A percentile compares a stretch with the other conserved stretches of the same genome.
Evolutionary conservation across 495 filamentous ascomycete genomes (phyloP).

Genomic region (Friedmanniomyces simplex): DNA sequence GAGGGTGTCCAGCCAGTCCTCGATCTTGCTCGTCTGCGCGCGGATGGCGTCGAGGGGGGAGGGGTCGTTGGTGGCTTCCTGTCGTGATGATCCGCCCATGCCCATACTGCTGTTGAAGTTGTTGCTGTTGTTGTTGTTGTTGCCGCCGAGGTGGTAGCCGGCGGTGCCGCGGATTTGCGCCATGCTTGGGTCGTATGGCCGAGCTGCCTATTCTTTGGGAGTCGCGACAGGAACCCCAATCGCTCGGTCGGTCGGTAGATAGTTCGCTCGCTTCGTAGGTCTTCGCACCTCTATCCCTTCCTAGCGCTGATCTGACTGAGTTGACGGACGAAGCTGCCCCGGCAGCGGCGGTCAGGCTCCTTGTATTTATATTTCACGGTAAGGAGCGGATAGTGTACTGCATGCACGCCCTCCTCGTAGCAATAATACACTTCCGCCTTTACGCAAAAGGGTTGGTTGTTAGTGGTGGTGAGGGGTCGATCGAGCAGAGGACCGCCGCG

Average conservation of each 20-base stretch:
- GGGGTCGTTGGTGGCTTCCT: constrained; percentile 53
- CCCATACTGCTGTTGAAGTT: constrained; percentile 21
- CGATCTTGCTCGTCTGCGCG: constrained; percentile 94
- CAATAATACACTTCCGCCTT: neutral
- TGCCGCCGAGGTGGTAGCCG: constrained; percentile 79
- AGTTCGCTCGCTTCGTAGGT: too few species aligned
- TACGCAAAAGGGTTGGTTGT: too few species aligned
- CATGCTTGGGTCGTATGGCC: constrained; percentile 43
- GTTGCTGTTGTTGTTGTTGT: constrained; percentile 36
- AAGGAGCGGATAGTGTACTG: neutral
- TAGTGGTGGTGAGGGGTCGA: neutral
- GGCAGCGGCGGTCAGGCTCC: too few species aligned
- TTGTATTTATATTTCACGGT: too few species aligned
- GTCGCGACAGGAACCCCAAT: too few species aligned
- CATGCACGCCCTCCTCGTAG: neutral
- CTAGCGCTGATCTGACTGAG: neutral
- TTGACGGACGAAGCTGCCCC: too few species aligned
- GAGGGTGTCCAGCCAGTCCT: constrained; percentile 82
- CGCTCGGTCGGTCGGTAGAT: too few species aligned
- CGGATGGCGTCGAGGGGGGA: constrained; percentile 86
- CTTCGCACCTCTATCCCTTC: too few species aligned
- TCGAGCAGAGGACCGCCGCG: too few species aligned
- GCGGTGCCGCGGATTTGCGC: constrained; percentile 94
- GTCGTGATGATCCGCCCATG: constrained; percentile 42
- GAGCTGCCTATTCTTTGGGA: neutral